Conservation (phyloP, 768 basidiomycete genomes). For the Pleurotus tuber-regium region DNA sequence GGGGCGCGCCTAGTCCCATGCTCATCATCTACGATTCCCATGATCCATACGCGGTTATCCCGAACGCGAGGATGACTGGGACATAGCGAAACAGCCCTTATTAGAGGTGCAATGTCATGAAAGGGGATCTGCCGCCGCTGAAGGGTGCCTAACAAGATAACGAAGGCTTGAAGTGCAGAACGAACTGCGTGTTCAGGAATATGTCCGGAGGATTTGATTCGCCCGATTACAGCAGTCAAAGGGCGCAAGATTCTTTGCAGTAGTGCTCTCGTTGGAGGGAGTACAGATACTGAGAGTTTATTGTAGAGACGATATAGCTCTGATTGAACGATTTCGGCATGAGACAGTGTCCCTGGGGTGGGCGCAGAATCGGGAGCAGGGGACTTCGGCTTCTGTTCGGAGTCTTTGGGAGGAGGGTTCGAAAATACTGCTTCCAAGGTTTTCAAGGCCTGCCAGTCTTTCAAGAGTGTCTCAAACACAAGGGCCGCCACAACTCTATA, state of each 20-base stretch:
- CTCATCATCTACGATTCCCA: background rate
- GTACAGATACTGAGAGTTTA: background rate
- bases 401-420: background rate
- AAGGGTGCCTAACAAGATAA: background rate
- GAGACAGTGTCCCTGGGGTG: background rate
- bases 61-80: background rate
- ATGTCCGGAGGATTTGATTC: background rate
- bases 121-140: background rate
- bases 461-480: background rate
- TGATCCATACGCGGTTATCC: background rate
- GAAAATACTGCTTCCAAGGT: background rate
- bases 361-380: background rate
- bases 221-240: background rate
- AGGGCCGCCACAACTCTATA: background rate
- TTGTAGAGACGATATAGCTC: background rate
- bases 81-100: background rate
- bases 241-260: background rate
- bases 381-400: background rate
- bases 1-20: background rate
- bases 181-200: background rate
- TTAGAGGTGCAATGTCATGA: background rate
- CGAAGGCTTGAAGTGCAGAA: constrained; percentile 1
- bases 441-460: background rate
- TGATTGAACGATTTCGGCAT: background rate
- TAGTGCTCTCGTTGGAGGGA: background rate